Evolutionary conservation across 805 yeast species (phyloP).

Genomic region (Candida qinlingensis): DNA sequence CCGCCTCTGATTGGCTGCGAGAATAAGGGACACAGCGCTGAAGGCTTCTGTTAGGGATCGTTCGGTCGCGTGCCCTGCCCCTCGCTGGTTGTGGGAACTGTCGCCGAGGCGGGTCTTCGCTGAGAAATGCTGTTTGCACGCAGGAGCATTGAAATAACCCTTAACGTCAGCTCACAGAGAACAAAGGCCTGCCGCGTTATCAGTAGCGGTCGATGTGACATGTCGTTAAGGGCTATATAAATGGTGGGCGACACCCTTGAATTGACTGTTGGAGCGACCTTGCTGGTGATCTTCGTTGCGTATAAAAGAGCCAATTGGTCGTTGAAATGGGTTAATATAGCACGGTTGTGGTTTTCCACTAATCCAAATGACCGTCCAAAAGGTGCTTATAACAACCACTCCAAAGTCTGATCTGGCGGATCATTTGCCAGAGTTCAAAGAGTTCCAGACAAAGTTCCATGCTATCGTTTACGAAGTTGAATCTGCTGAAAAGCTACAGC

Average conservation of each 20-base stretch:
- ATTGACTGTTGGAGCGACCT: neutral
- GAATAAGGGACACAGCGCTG: too few species aligned
- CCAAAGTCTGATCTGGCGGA: constrained; percentile 36
- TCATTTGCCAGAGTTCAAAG: constrained; percentile 39
- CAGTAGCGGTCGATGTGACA: constrained; percentile 2
- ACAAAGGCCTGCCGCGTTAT: neutral
- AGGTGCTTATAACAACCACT: constrained; percentile 29
- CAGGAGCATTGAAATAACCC: too few species aligned
- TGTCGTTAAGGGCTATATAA: neutral
- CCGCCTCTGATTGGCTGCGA: too few species aligned
- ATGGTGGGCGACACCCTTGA: neutral
- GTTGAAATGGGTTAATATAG: too few species aligned
- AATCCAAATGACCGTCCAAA: constrained; percentile 16
- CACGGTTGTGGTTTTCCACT: too few species aligned
- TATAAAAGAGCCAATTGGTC: neutral
- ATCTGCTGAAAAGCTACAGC: constrained; percentile 35
- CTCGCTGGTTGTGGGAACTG: too few species aligned
- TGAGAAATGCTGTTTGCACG: too few species aligned
- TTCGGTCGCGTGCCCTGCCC: too few species aligned
- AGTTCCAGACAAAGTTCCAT: constrained; percentile 37
- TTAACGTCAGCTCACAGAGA: neutral
- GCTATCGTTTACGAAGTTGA: constrained; percentile 36
- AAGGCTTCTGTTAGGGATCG: too few species aligned
- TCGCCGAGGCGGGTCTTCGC: too few species aligned
- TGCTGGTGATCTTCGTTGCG: neutral